Conservation (phyloP, 352 stramenopile genomes). For the Stramenopiles sp. region DNA sequence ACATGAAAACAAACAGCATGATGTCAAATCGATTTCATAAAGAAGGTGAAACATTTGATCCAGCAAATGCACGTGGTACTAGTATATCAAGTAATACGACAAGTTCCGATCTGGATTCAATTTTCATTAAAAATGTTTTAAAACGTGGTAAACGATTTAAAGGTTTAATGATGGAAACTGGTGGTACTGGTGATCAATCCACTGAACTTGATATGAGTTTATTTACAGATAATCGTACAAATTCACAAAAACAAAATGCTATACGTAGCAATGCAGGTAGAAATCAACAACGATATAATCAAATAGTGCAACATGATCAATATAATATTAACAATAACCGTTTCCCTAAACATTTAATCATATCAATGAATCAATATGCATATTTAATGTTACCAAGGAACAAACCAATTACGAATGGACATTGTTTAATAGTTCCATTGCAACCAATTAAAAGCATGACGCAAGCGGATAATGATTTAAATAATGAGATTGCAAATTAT, state of each 20-base stretch:
- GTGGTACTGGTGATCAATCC: too few species aligned
- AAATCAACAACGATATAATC: too few species aligned
- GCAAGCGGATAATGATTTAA: neutral
- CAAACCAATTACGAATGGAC: neutral
- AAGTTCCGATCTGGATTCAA: neutral
- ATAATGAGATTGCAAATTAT: neutral
- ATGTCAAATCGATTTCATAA: neutral
- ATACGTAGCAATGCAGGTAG: too few species aligned
- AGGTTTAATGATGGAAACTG: too few species aligned
- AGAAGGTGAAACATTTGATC: neutral
- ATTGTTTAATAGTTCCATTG: neutral
- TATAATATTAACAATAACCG: neutral
- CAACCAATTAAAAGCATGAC: neutral
- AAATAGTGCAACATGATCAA: too few species aligned
- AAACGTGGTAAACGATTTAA: neutral
- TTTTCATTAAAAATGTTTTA: neutral
- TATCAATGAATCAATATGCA: neutral
- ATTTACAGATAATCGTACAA: too few species aligned
- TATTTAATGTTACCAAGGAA: neutral
- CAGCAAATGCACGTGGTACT: neutral
- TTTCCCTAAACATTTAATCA: neutral
- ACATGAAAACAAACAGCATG: neutral
- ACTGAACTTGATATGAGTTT: too few species aligned
- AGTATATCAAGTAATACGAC: neutral
- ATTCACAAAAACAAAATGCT: too few species aligned